These are phyloP conservation scores for Talaromyces sp. DNA, from an alignment of 2,329 filamentous ascomycete species.

Conservation along the genomic window DNA sequence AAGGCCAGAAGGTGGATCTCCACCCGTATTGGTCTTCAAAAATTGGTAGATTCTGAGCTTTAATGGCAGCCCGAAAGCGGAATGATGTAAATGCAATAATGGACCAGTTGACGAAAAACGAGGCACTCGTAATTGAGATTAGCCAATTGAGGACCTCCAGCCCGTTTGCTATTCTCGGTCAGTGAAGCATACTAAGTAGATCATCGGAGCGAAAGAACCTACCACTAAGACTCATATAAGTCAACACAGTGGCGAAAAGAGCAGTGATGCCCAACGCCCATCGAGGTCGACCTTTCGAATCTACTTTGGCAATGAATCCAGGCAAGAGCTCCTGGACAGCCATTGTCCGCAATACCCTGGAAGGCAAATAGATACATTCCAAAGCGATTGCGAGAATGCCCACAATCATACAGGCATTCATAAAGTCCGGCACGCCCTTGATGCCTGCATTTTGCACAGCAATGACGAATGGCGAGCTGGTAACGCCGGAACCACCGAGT, in stretches of 20 bases:
- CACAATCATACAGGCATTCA: slow-evolving; percentile 40
- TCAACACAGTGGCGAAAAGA: neutral
- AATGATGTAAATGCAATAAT: neutral
- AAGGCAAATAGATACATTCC: neutral
- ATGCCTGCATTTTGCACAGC: slow-evolving; percentile 36
- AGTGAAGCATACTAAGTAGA: neutral
- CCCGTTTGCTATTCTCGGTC: neutral
- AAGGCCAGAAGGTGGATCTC: neutral
- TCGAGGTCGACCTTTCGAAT: neutral
- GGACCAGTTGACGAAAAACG: neutral
- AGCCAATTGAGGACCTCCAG: neutral
- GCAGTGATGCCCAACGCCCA: neutral
- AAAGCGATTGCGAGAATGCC: slow-evolving; percentile 25
- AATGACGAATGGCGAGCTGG: slow-evolving; percentile 42
- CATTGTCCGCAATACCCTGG: neutral
- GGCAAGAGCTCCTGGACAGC: neutral
- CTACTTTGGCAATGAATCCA: neutral
- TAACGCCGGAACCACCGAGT: slow-evolving; percentile 38
- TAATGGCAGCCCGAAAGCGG: neutral
- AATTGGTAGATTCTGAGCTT: neutral
- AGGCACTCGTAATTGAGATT: neutral
- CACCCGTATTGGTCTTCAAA: neutral
- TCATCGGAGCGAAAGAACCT: neutral
- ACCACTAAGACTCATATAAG: neutral
- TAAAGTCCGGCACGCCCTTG: slow-evolving; percentile 34